Base-by-base conservation (phyloP, 2,329 filamentous ascomycete species). In the Fusarium marasasianum region DNA sequence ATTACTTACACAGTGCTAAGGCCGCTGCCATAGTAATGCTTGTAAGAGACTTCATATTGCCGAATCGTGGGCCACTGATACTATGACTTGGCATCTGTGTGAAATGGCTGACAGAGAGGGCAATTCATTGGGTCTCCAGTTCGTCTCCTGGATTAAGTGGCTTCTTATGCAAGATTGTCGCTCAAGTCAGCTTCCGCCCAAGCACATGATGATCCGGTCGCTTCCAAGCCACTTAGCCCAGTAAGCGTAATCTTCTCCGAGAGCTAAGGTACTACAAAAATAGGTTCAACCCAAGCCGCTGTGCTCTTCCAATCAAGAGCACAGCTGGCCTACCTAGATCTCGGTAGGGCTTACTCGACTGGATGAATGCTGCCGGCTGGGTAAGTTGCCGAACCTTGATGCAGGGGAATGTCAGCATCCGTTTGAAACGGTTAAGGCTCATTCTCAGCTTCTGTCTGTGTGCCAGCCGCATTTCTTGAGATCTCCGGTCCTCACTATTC, bases 11-110 rank as follows among this genome's bases (percentile, higher is more conserved):
- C 8, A 58, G 12, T 14, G 43, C 24, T 5, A 38, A 31, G 3
- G 41, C 12, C 8, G 20, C 24, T 8, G 31, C n/a, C 6, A 48
- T 37, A 22, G 18, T 4, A 0, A 20, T 38, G 2, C 20, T 50
- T 8, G 31, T 12, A 14, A 38, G 15, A 12, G 24, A 8, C 20
- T 51, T 58, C 55, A 58, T 58, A 1, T n/a, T n/a, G 15, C 20
- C 13, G 53, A 35, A n/a, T 13, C 6, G 5, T 12, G 6, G 24
- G 11, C 1, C n/a, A 35, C 15, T 22, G 13, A n/a, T 22, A 29
- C 3, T 3, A 8, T 20, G 5, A 6, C 15, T 20, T 6, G 5
- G 5, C 3, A 3, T n/a, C 5, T 43, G 53, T 18, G n/a, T 11
- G 29, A 8, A 13, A 20, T 17, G 17, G 10, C 4, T 13, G 17